Conservation (phyloP, 306 rosid genomes). For the Sophora flavescens region DNA sequence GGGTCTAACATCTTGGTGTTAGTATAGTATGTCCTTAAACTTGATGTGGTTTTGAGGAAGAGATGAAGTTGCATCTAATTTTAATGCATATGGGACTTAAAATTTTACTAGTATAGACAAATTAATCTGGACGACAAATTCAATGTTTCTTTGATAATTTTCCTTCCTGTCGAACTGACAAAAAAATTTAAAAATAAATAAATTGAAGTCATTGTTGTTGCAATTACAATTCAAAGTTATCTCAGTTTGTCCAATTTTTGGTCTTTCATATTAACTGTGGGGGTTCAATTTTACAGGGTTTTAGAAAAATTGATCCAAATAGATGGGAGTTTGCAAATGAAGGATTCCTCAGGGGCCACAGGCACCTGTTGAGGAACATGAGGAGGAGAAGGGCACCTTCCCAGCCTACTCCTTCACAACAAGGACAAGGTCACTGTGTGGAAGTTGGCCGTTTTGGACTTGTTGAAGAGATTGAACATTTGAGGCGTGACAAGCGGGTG, state of each 20-base stretch:
- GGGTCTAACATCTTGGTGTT: too few relatives aligned
- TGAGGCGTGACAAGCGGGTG: slow-evolving; percentile 47
- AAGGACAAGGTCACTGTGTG: slow-evolving; percentile 51
- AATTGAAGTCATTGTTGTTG: background rate
- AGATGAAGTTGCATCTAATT: background rate
- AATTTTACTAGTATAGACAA: slow-evolving; percentile 6
- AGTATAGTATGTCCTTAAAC: too few relatives aligned
- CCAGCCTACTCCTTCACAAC: slow-evolving; percentile 45
- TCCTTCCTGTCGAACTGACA: too few relatives aligned
- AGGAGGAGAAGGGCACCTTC: slow-evolving; percentile 64
- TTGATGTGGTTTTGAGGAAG: too few relatives aligned
- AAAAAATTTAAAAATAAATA: too few relatives aligned
- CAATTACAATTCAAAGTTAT: too few relatives aligned
- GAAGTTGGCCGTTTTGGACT: slow-evolving; percentile 62
- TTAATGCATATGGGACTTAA: background rate
- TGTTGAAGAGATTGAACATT: slow-evolving; percentile 65
- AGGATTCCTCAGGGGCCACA: slow-evolving; percentile 75
- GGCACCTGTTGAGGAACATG: slow-evolving; percentile 70
- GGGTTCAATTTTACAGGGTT: slow-evolving; percentile 67
- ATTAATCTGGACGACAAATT: background rate
- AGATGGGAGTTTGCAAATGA: slow-evolving; percentile 92
- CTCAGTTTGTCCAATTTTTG: background rate
- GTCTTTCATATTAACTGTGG: slow-evolving; percentile 10
- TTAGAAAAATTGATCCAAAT: slow-evolving; percentile 82
- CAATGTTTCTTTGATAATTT: too few relatives aligned